Evolutionary conservation across 139 green algal genomes (phyloP).

Genomic region (Raphidocelis subcapitata): DNA sequence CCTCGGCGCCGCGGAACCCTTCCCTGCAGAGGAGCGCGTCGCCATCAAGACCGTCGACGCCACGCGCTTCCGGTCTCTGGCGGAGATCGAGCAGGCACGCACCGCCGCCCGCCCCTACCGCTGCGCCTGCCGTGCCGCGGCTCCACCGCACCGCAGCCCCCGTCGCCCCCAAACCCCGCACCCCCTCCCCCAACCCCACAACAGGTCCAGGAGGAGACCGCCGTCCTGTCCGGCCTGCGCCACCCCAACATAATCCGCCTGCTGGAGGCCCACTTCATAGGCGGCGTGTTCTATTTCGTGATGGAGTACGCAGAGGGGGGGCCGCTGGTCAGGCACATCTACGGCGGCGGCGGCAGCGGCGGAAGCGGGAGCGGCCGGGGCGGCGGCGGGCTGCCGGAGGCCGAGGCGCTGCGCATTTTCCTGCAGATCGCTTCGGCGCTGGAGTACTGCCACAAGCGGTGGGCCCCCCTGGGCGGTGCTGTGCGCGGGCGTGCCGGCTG

Average conservation of each 20-base stretch:
- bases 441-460: slow-evolving; percentile 78
- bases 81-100: slow-evolving; percentile 70
- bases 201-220: slow-evolving; percentile 69
- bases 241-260: slow-evolving; percentile 77
- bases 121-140: no score
- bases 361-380: neutral
- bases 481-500: no score
- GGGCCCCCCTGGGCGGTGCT: neutral
- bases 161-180: neutral
- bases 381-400: slow-evolving; percentile 46
- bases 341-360: neutral
- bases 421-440: slow-evolving; percentile 61
- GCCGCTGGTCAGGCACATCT: slow-evolving; percentile 45
- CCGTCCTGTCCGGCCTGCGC: slow-evolving; percentile 58
- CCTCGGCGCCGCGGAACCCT: no score
- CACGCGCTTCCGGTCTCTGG: slow-evolving; percentile 62
- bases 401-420: slow-evolving; percentile 60
- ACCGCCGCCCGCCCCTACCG: no score
- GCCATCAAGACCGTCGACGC: slow-evolving; percentile 74
- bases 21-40: slow-evolving; percentile 65
- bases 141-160: neutral
- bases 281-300: slow-evolving; percentile 67
- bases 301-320: slow-evolving; percentile 78
- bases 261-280: slow-evolving; percentile 49
- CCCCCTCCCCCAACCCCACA: neutral